phyloP scores from a whole-genome alignment of 73 alveolate genomes.

The Paramecium sonneborni region DNA sequence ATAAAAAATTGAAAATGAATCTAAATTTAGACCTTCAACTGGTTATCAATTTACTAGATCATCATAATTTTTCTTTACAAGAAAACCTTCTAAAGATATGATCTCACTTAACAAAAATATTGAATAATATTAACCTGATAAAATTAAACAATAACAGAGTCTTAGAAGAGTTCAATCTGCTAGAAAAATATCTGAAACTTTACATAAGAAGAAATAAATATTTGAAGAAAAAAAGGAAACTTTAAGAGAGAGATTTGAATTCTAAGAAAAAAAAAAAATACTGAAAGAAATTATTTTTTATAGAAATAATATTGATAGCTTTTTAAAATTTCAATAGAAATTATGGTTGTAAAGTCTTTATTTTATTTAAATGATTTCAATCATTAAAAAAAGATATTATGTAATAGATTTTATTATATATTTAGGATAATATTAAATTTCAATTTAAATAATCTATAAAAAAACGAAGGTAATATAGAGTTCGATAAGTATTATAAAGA shows the following conservation, averaged over 20 bases:
- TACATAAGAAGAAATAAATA: not conserved
- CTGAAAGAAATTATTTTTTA: not conserved
- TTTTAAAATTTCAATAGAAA: not conserved
- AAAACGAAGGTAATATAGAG: not conserved
- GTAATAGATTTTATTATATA: not conserved
- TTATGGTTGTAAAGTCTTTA: not conserved
- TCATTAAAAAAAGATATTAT: not conserved
- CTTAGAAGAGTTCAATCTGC: constrained; percentile 45
- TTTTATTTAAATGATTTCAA: not conserved
- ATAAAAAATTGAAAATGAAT: not conserved
- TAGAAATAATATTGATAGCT: not conserved
- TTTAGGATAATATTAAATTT: not conserved
- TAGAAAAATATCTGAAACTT: not conserved
- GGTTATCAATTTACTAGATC: not conserved
- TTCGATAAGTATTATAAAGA: not conserved
- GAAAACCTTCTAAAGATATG: not conserved
- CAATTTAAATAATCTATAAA: not conserved
- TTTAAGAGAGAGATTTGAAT: not conserved
- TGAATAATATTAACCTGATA: constrained; percentile 33
- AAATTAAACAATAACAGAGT: not conserved
- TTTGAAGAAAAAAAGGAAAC: not conserved
- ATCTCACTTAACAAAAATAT: not conserved
- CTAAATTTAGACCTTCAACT: not conserved
- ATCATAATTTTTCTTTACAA: not conserved
- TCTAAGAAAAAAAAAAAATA: not conserved